phyloP scores from a whole-genome alignment of 2,329 filamentous ascomycete species.

The Chaetomium strumarium region DNA sequence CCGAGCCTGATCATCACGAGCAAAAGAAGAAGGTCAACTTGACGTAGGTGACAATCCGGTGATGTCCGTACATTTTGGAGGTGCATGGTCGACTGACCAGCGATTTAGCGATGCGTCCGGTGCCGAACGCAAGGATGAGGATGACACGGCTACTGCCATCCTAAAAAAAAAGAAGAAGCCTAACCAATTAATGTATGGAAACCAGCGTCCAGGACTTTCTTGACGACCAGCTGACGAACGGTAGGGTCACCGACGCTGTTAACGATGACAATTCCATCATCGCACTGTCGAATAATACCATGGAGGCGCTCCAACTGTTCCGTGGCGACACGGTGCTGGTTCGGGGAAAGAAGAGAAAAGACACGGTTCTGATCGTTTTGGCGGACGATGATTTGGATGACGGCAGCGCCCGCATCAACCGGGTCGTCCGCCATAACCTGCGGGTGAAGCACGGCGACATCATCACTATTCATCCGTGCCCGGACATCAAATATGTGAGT shows the following conservation, averaged over 20 bases:
- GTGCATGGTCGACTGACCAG: conserved; percentile 32
- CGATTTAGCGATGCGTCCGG: conserved; percentile 74
- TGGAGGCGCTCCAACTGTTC: conserved; percentile 98
- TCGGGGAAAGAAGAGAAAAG: conserved; percentile 99
- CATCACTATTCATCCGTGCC: conserved; percentile 93
- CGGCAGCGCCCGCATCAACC: conserved; percentile 94
- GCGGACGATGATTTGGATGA: conserved; percentile 98
- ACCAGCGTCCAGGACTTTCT: background rate
- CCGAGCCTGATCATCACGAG: conserved; percentile 54
- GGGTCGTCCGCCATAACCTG: conserved; percentile 96
- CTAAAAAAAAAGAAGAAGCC: conserved; percentile 99
- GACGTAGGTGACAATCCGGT: conserved; percentile 52
- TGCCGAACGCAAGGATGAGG: conserved; percentile 76
- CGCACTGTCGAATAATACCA: conserved; percentile 94
- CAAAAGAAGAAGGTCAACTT: conserved; percentile 80
- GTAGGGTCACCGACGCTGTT: conserved; percentile 90
- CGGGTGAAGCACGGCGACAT: conserved; percentile 98
- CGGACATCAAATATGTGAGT: conserved; percentile 99
- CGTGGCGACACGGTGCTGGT: conserved; percentile 96
- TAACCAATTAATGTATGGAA: conserved; percentile 83
- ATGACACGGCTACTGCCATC: conserved; percentile 92
- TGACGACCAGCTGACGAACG: conserved; percentile 19
- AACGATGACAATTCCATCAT: conserved; percentile 99
- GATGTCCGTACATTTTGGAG: conserved; percentile 5
- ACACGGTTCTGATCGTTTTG: conserved; percentile 95